Base-by-base conservation (phyloP, 768 basidiomycete genomes). In the Mycena metata region DNA sequence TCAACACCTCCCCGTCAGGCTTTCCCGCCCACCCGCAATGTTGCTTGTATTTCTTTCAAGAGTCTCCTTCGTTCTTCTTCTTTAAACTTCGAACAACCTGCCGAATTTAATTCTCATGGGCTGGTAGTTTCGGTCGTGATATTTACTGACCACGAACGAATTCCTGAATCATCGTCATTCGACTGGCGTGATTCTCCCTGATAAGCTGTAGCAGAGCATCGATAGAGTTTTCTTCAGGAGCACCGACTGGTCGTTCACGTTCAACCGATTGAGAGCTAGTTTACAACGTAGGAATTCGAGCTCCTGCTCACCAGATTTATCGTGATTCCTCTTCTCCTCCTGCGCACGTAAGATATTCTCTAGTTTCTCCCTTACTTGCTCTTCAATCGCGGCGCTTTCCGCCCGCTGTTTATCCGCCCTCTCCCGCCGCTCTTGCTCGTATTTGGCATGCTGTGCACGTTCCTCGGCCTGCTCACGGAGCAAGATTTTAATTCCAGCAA, bases 381-480 rank as follows among this genome's bases (percentile, higher is more conserved):
- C 46, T 51, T 67, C 66, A n/a, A 64, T 23, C 13, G 16, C 36
- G 23, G 59, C 41, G 15, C 13, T 64, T 39, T 71, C 66, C 35
- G 39, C 58, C 30, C 62, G 21, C 39, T 49, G 45, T 36, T 63
- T 64, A 16, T 67, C 61, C 26, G 33, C 50, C 13, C 13, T 42
- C 11, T 50, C 60, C 13, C 42, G 66, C 17, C 56, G 61, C 46
- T 71, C 69, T 24, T 67, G 16, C 11, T 63, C 60, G 26, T 66
- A 59, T 13, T 36, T 57, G 2, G 33, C 39, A 0, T 46, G 57
- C 33, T 67, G 65, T 19, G 56, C 52, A 30, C 61, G 49, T 24
- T 63, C 60, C 45, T 59, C 55, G 41, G 57, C 30, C 52, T 63
- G 55, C 42, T 70, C 69, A 12, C 60, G 66, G 12, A 71, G 69